Base-by-base conservation (phyloP, 495 filamentous ascomycete species). In the Cercophora sp. region DNA sequence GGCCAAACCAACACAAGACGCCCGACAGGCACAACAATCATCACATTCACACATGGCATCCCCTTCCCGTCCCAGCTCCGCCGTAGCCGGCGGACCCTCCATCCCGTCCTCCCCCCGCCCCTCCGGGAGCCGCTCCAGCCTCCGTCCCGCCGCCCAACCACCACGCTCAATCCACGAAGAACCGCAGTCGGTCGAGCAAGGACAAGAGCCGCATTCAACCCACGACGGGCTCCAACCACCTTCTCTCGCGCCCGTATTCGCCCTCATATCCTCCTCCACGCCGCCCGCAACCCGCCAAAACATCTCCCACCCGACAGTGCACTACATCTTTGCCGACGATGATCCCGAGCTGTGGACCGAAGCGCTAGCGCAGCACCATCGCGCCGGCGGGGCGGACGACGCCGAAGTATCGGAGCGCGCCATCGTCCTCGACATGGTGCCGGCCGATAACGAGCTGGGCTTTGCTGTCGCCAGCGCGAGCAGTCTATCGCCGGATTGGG, bases 311-410 rank as follows among this genome's bases (percentile, higher is more conserved):
- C 91, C 94, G 55, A 82, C 78, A 34, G 83, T 96, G 2, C 89
- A 92, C 75, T 97, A 97, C 71, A 80, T 96, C 54, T 97, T 95
- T 71, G 79, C 78, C 56, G 86, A 91, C 62, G 89, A 95, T 68
- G 80, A 83, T 52, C 72, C 75, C 8, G 85, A 87, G 8, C 71
- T 85, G 37, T 67, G 88, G 25, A 86, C 85, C 5, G 64, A 66
- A 43, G 71, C 70, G 13, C 61, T 77, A 46, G 66, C 69, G 26
- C 70, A 73, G 25, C 61, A 73, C 52, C 64, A 71, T 36, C 50
- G 61, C 2, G 43, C 15, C 43, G 51, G 40, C 27, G 39, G 19
- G 29, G 51, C 52, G 8, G 15, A 50, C 54, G 43, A 62, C 25
- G 36, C 46, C 45, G 52, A 64, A 39, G 35, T 5, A 32, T 6